A percentile compares a stretch with the other conserved stretches of the same genome.
These are phyloP conservation scores for Metschnikowia santaceciliae DNA, from an alignment of 805 yeast species.

Conservation along the genomic window DNA sequence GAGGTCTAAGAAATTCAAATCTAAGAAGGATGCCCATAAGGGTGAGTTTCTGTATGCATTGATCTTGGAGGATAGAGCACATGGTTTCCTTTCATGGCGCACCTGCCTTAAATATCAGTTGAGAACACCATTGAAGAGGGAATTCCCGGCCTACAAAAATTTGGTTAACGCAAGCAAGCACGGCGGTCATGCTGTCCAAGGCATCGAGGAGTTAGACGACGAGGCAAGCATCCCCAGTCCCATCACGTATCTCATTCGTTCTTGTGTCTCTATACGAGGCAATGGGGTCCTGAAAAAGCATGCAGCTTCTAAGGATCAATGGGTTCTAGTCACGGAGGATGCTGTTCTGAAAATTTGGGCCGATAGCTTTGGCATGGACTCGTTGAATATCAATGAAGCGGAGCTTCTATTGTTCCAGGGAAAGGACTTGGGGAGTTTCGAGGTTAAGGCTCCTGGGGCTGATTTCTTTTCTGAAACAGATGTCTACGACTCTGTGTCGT, in stretches of 20 bases:
- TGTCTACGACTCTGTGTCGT: conserved; percentile 8
- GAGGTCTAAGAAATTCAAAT: neutral
- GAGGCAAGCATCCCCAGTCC: conserved; percentile 2
- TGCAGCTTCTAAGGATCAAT: conserved; percentile 26
- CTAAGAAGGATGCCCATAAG: neutral
- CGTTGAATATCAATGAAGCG: conserved; percentile 50
- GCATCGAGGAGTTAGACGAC: neutral
- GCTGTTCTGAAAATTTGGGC: conserved; percentile 50
- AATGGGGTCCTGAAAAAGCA: conserved; percentile 32
- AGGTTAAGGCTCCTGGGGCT: conserved; percentile 25
- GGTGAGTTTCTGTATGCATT: conserved; percentile 19
- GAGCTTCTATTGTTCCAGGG: conserved; percentile 39
- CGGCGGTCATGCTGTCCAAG: neutral
- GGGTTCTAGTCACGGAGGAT: conserved; percentile 66
- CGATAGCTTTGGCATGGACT: conserved; percentile 48
- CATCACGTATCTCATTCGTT: conserved; percentile 38
- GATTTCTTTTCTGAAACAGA: conserved; percentile 18
- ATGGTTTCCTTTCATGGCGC: conserved; percentile 49
- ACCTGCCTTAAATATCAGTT: conserved; percentile 43
- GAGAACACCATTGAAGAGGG: conserved; percentile 36
- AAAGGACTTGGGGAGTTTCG: conserved; percentile 30
- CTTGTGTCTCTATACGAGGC: conserved; percentile 53
- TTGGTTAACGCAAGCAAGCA: neutral
- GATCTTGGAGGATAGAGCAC: conserved; percentile 37
- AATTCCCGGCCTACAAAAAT: conserved; percentile 40